Conservation (phyloP, 1,284 basidiomycete species). For the Trichosporon coremiiforme region DNA sequence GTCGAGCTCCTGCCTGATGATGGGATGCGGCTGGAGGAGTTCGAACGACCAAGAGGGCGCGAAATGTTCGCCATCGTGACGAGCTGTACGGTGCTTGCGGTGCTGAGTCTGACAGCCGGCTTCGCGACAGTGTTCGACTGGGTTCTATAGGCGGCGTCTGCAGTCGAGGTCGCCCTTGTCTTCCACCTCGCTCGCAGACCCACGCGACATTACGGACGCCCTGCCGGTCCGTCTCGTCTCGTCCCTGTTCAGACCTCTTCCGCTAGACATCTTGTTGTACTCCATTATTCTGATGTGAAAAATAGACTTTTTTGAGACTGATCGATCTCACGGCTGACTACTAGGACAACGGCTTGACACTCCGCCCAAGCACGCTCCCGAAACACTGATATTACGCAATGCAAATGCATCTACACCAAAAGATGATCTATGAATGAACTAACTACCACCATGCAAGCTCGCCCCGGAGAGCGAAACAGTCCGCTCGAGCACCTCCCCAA, state of each 20-base stretch:
- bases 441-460: slow-evolving; percentile 45
- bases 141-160: not conserved
- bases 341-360: too few species aligned
- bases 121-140: slow-evolving; percentile 14
- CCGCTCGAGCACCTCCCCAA: slow-evolving; percentile 45
- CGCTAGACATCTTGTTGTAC: not conserved
- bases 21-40: slow-evolving; percentile 7
- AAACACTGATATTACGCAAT: not conserved
- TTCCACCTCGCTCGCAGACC: too few species aligned
- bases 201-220: too few species aligned
- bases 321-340: too few species aligned
- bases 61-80: slow-evolving; percentile 4
- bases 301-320: too few species aligned
- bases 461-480: slow-evolving; percentile 43
- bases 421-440: not conserved
- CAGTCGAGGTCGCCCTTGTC: too few species aligned
- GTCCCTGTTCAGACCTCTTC: too few species aligned
- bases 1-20: slow-evolving; percentile 10
- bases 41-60: not conserved
- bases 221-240: too few species aligned
- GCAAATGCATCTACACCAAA: slow-evolving; percentile 2
- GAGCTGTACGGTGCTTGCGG: not conserved
- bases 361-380: too few species aligned
- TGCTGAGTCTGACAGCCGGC: slow-evolving; percentile 1
- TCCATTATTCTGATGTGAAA: slow-evolving; percentile 16